Percentiles rank a stretch among this genome's conserved stretches.
phyloP scores from a whole-genome alignment of 257 asterid species.

The Petunia secreta region DNA sequence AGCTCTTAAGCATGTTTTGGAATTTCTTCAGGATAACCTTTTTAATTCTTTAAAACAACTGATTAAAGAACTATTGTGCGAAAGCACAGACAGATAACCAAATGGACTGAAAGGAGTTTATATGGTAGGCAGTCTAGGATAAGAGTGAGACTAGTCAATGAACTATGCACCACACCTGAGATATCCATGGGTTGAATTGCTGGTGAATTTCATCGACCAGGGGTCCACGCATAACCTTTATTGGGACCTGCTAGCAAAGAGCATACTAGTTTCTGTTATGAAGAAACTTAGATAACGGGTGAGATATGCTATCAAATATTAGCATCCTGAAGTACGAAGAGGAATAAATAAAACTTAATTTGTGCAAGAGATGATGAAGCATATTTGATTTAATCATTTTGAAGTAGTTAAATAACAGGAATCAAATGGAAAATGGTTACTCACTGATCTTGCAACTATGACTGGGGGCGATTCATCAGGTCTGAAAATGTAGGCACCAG shows the following conservation, averaged over 20 bases:
- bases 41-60: background rate
- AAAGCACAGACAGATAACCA: background rate
- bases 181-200: constrained; percentile 76
- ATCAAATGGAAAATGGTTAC: constrained; percentile 26
- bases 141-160: background rate
- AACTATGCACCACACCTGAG: constrained; percentile 54
- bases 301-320: constrained; percentile 14
- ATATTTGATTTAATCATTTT: background rate
- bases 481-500: constrained; percentile 93
- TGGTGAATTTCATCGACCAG: constrained; percentile 88
- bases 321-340: background rate
- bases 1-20: background rate
- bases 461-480: constrained; percentile 62
- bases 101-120: background rate
- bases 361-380: background rate
- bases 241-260: constrained; percentile 54
- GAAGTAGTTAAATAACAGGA: background rate
- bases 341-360: background rate
- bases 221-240: constrained; percentile 71
- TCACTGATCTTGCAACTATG: constrained; percentile 70
- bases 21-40: background rate
- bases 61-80: background rate
- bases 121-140: background rate
- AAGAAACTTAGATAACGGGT: background rate
- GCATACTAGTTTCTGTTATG: constrained; percentile 14